phyloP scores from a whole-genome alignment of 2,329 filamentous ascomycete genomes.

The Exophiala viscosa region DNA sequence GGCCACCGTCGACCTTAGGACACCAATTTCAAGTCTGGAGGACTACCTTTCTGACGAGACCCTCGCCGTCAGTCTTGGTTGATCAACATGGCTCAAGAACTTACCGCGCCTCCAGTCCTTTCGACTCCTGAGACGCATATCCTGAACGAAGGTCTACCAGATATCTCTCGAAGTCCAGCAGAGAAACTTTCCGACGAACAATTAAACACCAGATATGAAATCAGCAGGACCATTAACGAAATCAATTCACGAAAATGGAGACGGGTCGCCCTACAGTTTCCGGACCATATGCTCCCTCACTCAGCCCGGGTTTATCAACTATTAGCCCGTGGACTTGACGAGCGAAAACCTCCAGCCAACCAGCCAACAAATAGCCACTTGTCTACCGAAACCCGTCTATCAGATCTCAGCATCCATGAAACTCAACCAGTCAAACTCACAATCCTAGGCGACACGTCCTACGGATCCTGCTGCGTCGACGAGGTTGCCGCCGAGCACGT shows the following conservation, averaged over 20 bases:
- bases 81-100: conserved; percentile 22
- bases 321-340: conserved; percentile 52
- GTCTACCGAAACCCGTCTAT: conserved; percentile 4
- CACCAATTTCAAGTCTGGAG: too few relatives aligned
- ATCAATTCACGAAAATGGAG: conserved; percentile 68
- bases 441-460: conserved; percentile 91
- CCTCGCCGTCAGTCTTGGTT: too few relatives aligned
- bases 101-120: conserved; percentile 53
- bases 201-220: conserved; percentile 75
- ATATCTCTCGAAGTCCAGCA: conserved; percentile 22
- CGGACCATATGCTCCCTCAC: conserved; percentile 86
- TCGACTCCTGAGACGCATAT: conserved; percentile 62
- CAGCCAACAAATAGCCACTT: neutral
- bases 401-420: conserved; percentile 10
- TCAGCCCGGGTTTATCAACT: conserved; percentile 73
- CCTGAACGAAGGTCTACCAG: conserved; percentile 51
- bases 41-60: too few relatives aligned
- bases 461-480: conserved; percentile 94
- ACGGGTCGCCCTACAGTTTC: conserved; percentile 88
- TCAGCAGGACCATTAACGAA: conserved; percentile 71
- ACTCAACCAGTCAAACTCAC: conserved; percentile 54
- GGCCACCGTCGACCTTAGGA: neutral
- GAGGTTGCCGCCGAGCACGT: conserved; percentile 95
- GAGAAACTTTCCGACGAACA: conserved; percentile 60
- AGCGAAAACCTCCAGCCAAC: conserved; percentile 16